A percentile compares a stretch with the other conserved stretches of the same genome.
These are phyloP conservation scores for Umbelopsis sp. DNA, from an alignment of 371 early-diverging fungal genomes.

Conservation along the genomic window DNA sequence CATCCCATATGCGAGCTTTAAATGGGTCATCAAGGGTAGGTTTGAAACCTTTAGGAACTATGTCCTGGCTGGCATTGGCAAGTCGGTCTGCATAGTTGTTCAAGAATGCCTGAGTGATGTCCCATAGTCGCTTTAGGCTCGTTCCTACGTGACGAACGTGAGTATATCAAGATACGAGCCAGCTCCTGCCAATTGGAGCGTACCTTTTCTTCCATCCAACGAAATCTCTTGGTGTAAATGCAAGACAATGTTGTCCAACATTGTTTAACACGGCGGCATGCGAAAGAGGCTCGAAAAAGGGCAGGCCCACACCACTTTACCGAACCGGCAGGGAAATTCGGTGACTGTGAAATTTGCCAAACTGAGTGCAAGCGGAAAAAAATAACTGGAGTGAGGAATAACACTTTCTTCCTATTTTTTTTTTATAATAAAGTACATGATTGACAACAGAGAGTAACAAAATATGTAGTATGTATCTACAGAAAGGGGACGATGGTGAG, in stretches of 20 bases:
- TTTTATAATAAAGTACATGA: background rate
- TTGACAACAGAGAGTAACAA: background rate
- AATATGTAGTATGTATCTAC: background rate
- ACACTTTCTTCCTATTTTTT: no score
- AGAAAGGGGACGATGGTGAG: background rate
- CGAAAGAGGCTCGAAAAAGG: background rate
- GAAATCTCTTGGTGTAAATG: conserved; percentile 4
- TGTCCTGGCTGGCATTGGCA: background rate
- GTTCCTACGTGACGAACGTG: background rate
- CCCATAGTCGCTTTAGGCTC: background rate
- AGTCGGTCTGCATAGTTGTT: background rate
- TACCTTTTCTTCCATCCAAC: conserved; percentile 9
- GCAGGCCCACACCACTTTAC: background rate
- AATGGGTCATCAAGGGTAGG: background rate
- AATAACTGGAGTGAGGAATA: no score
- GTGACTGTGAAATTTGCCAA: no score
- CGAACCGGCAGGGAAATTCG: no score
- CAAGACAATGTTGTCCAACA: conserved; percentile 11
- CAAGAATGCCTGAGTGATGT: background rate
- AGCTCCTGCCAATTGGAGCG: background rate
- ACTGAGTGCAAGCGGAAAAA: no score
- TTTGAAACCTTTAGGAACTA: background rate
- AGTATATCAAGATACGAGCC: no score
- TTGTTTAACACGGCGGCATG: background rate
- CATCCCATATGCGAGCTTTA: conserved; percentile 1